Evolutionary conservation across 1,284 basidiomycete species (phyloP).

Genomic region (Moesziomyces aphidis): DNA sequence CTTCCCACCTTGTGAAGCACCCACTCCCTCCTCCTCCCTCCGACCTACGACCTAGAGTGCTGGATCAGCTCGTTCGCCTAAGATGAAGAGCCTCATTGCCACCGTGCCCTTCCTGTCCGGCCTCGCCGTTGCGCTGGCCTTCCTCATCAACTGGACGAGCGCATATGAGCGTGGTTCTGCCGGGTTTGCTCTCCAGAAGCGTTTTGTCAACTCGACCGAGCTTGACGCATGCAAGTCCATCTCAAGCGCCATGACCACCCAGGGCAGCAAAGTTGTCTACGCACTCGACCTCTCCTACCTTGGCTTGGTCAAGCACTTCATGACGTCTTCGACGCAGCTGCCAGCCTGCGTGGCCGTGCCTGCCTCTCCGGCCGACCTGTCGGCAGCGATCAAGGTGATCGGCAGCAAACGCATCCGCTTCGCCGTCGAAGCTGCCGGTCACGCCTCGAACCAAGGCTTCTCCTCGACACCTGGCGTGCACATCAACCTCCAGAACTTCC

Average conservation of each 20-base stretch:
- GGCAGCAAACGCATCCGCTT: conserved; percentile 48
- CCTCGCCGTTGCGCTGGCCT: conserved; percentile 25
- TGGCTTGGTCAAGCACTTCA: conserved; percentile 39
- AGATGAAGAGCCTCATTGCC: conserved; percentile 21
- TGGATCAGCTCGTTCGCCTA: neutral
- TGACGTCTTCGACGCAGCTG: conserved; percentile 29
- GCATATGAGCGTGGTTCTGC: conserved; percentile 15
- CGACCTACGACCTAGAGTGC: too few species aligned
- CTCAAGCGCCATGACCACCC: conserved; percentile 12
- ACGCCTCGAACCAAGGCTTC: conserved; percentile 57
- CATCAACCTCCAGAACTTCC: conserved; percentile 49
- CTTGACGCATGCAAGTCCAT: conserved; percentile 41
- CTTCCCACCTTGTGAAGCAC: too few species aligned
- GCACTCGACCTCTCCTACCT: conserved; percentile 32
- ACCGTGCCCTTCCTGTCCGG: conserved; percentile 29
- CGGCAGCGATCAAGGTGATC: conserved; percentile 49
- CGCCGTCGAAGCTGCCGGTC: conserved; percentile 44
- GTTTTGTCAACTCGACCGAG: conserved; percentile 40
- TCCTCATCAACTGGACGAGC: conserved; percentile 34
- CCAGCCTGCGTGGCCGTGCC: conserved; percentile 51
- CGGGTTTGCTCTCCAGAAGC: conserved; percentile 23
- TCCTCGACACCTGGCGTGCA: conserved; percentile 52
- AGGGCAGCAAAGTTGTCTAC: conserved; percentile 28
- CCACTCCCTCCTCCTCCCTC: too few species aligned
- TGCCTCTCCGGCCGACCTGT: conserved; percentile 38